Base-by-base conservation (phyloP, 1,139 yeast species). In the Suhomyces panamericanus region DNA sequence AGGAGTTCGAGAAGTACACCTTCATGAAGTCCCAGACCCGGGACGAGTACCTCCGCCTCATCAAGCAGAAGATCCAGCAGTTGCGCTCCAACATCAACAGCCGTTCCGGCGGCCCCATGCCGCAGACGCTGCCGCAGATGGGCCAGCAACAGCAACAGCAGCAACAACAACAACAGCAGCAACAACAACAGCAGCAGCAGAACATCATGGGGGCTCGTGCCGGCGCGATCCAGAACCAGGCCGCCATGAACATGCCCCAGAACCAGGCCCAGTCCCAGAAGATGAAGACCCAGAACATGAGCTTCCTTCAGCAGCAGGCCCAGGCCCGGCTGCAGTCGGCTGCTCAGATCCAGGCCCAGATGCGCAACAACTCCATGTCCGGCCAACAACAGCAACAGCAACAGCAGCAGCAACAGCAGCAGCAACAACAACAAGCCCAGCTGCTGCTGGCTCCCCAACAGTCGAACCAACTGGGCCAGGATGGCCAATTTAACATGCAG, bases 271-370 rank as follows among this genome's bases (percentile, higher is more conserved):
- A 35, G 32, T 32, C 36, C 15, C 45, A 42, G 41, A 73, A 70
- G 46, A 56, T 65, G 49, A 51, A 51, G 48, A 47, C 57, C 14
- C 59, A 54, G 39, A 56, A 49, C 41, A 49, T 56, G 51, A 60
- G 57, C 46, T 66, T 75, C 53, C 58, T 77, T 49, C 78, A 75
- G 46, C 80, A 77, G 50, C 81, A 77, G 53, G 75, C 78, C 5
- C 80, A 74, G 53, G 77, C 75, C 1, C 66, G 79, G 53, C 80
- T 72, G 48, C 79, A 74, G 45, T 55, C 65, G 2, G 69, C 67
- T n/a, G 69, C 68, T 7, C 69, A 64, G 44, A 60, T 64, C 41
- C 70, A 64, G 41, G 66, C 67, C n/a, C 66, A 62, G 46, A 56
- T 63, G 56, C 48, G 64, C n/a, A 44, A 42, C 20, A 42, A 26